A percentile compares a stretch with the other conserved stretches of the same genome.
These are phyloP conservation scores for Laburnicola sp. DNA, from an alignment of 2,329 filamentous ascomycete species.

Conservation along the genomic window DNA sequence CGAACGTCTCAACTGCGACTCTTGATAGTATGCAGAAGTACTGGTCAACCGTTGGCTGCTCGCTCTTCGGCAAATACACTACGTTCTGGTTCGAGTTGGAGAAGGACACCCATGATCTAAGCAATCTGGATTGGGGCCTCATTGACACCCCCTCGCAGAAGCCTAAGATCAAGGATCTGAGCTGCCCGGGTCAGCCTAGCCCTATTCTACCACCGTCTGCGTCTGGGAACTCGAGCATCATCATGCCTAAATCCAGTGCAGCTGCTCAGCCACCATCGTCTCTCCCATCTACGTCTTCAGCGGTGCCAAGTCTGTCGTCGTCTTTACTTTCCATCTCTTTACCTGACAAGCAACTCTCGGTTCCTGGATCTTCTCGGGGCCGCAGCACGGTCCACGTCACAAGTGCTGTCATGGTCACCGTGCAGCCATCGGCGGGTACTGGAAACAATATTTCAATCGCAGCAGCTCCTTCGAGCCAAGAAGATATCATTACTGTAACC, in stretches of 20 bases:
- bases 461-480: neutral
- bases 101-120: conserved; percentile 22
- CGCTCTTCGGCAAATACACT: conserved; percentile 35
- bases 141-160: conserved; percentile 20
- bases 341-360: no score
- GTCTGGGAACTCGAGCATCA: neutral
- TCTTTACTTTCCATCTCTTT: no score
- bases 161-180: conserved; percentile 26
- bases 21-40: conserved; percentile 29
- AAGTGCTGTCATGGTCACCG: neutral
- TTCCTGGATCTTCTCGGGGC: neutral
- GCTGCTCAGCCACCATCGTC: neutral
- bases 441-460: no score
- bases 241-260: neutral
- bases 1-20: neutral
- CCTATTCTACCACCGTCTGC: neutral
- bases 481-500: neutral
- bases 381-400: neutral
- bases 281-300: neutral
- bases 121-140: conserved; percentile 32
- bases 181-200: conserved; percentile 14
- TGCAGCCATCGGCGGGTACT: neutral
- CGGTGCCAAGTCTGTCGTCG: no score
- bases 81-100: conserved; percentile 41
- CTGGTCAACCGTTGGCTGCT: conserved; percentile 37